Evolutionary conservation across 192 early-diverging fungal species (phyloP).

Genomic region (Funneliformis geosporum): DNA sequence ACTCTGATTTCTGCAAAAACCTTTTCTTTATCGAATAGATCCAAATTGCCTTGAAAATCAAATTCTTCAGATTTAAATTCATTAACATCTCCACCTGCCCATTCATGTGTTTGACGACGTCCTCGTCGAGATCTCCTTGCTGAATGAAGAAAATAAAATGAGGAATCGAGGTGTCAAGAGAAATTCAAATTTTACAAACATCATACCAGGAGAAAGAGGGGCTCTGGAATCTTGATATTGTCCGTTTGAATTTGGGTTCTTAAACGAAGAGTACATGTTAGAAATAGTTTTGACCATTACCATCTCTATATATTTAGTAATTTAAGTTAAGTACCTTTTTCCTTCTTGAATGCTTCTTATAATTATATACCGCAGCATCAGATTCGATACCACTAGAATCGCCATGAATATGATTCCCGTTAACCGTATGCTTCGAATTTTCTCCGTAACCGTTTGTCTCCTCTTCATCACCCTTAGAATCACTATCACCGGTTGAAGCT

Average conservation of each 20-base stretch:
- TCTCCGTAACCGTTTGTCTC: constrained; percentile 4
- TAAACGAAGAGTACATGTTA: background rate
- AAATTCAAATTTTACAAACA: background rate
- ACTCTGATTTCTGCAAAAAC: constrained; percentile 71
- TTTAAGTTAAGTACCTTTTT: constrained; percentile 12
- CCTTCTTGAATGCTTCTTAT: constrained; percentile 21
- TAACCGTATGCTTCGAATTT: constrained; percentile 3
- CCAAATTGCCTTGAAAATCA: constrained; percentile 64
- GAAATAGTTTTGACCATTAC: background rate
- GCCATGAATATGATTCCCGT: background rate
- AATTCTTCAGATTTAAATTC: constrained; percentile 64
- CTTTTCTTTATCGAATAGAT: constrained; percentile 70
- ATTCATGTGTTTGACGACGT: constrained; percentile 46
- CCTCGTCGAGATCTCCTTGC: constrained; percentile 36
- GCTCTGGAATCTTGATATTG: constrained; percentile 21
- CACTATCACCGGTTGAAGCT: constrained; percentile 27
- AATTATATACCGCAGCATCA: constrained; percentile 1
- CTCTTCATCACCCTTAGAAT: constrained; percentile 30
- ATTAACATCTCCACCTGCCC: constrained; percentile 62
- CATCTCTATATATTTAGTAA: background rate
- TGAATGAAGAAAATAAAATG: constrained; percentile 2
- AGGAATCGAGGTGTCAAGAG: background rate
- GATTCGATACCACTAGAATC: constrained; percentile 30
- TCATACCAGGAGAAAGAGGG: background rate
- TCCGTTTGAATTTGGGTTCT: constrained; percentile 23